Evolutionary conservation across 495 filamentous ascomycete species (phyloP), one percentile per base, ranked within the genome.

Genomic region (Penicillium samsonianum): DNA sequence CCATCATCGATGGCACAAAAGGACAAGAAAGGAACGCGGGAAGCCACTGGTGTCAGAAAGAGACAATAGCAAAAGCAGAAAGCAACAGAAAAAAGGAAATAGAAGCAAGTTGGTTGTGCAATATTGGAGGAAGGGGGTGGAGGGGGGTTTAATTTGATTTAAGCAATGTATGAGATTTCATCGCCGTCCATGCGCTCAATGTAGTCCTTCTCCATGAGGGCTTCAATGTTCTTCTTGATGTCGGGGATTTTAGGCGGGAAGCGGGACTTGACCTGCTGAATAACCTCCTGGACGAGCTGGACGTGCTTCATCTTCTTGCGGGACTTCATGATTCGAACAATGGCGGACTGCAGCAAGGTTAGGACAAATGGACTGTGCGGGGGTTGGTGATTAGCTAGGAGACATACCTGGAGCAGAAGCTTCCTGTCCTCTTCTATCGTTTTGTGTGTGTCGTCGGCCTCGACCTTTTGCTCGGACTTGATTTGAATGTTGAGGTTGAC

Each of bases 191-290:
- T 72, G 30, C 94, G 88, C 79, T 99, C 95, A 47, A 99, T 83
- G 69, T 99, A 99, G 72, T 98, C 94, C 79, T 99, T 99, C 80
- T 99, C 94, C 59, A 99, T 89, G 40, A 99, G 80, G 63, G 96
- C 96, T 73, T 99, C 94, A 67, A 99, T 97, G 72, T 93, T 96
- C 79, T 96, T 98, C 78, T 99, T 99, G 82, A 99, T 98, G 62
- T 99, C 94, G 5, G 82, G 79, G 20, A 98, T 80, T 72, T 96
- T 93, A 23, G 95, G 94, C 35, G 89, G 85, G 78, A 99, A 99
- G 48, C 94, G 90, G n/a, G 82, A 83, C 67, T 88, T 89, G 75
- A 99, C 96, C 73, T 98, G 95, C 60, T 84, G 85, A 69, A 99
- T 97, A 16, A 90, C 92, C 76, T 99, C 94, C 64, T 89, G 85